A percentile compares a stretch with the other conserved stretches of the same genome.
phyloP scores from a whole-genome alignment of 2,329 filamentous ascomycete genomes.

The Botrytis porri region DNA sequence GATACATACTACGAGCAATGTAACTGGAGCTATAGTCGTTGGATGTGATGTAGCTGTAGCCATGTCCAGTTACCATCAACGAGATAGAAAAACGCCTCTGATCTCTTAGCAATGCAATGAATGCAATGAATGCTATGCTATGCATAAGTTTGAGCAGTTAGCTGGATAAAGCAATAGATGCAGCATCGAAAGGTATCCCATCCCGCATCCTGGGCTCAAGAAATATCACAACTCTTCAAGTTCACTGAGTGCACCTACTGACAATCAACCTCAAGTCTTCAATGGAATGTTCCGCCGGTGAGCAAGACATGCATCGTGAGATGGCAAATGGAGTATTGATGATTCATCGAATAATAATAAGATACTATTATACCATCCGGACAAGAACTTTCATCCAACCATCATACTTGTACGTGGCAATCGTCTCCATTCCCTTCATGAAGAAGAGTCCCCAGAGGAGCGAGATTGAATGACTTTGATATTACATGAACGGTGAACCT shows the following conservation, averaged over 20 bases:
- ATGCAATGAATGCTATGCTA: not conserved
- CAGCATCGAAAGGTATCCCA: not conserved
- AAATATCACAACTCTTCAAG: not conserved
- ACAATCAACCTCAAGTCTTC: not conserved
- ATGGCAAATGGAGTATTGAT: conserved; percentile 1
- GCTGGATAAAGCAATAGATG: not conserved
- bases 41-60: no score
- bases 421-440: not conserved
- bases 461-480: not conserved
- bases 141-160: not conserved
- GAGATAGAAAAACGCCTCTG: not conserved
- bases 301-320: conserved; percentile 17
- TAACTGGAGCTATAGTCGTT: not conserved
- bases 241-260: no score
- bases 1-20: not conserved
- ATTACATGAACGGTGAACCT: not conserved
- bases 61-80: not conserved
- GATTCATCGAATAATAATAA: not conserved
- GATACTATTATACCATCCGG: not conserved
- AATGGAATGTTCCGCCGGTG: conserved; percentile 3
- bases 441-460: not conserved
- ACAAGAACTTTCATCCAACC: not conserved
- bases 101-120: not conserved
- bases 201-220: not conserved
- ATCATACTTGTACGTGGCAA: conserved; percentile 1